These are phyloP conservation scores for Didymellaceae sp. DNA, from an alignment of 2,329 filamentous ascomycete species.

Conservation along the genomic window DNA sequence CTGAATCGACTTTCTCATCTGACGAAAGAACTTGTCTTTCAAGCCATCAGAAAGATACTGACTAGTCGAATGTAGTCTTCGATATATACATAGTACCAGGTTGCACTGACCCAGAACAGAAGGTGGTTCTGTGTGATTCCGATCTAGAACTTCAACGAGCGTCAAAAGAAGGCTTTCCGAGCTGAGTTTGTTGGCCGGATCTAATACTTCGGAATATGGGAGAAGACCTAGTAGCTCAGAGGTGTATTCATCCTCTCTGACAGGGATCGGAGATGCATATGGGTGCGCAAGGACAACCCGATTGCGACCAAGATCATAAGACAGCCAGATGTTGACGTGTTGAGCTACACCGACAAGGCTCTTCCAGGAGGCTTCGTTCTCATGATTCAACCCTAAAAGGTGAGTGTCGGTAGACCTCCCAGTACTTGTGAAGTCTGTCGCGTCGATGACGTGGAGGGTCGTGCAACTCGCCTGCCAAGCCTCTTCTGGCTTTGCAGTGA, in stretches of 20 bases:
- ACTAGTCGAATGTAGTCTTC: neutral
- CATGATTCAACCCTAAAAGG: neutral
- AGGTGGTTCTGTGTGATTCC: conserved; percentile 4
- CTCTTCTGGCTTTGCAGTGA: conserved; percentile 9
- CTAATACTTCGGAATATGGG: conserved; percentile 3
- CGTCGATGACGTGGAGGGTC: conserved; percentile 4
- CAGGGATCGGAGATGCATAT: neutral
- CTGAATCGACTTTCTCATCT: conserved; percentile 1
- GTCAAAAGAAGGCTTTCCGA: neutral
- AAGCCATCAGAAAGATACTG: neutral
- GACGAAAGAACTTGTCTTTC: neutral
- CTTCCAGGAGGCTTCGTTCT: neutral
- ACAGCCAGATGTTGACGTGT: conserved; percentile 11
- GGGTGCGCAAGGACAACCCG: conserved; percentile 1
- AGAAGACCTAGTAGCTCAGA: conserved; percentile 3
- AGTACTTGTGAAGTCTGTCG: neutral
- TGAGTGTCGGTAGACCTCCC: neutral
- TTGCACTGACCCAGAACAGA: conserved; percentile 6
- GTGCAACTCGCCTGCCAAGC: conserved; percentile 8
- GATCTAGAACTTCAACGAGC: neutral
- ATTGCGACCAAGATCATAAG: conserved; percentile 6
- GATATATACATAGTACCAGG: conserved; percentile 1
- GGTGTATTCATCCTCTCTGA: neutral
- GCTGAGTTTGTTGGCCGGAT: conserved; percentile 1
- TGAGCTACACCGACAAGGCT: conserved; percentile 4